A percentile compares a stretch with the other conserved stretches of the same genome.
Conservation (phyloP, 305 asterid species). For the Solanum hybrid region DNA sequence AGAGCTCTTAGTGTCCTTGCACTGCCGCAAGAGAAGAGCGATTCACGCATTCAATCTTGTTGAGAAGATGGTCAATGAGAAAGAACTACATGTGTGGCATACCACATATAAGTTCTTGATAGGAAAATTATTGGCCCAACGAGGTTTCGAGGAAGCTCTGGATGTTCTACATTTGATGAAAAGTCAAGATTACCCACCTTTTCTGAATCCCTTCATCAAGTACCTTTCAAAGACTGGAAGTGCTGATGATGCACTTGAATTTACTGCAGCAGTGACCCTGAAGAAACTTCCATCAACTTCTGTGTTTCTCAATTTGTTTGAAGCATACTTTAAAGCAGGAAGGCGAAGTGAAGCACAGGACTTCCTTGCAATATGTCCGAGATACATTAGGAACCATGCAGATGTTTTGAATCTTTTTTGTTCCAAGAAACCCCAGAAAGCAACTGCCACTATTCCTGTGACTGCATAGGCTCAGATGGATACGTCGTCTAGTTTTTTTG, state of each 20-base stretch:
- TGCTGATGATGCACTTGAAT: slow-evolving; percentile 49
- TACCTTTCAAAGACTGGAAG: slow-evolving; percentile 48
- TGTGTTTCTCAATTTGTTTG: slow-evolving; percentile 45
- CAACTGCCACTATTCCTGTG: slow-evolving; percentile 14
- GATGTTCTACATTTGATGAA: slow-evolving; percentile 56
- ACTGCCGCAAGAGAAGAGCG: slow-evolving; percentile 45
- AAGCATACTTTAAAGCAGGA: slow-evolving; percentile 51
- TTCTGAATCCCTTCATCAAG: slow-evolving; percentile 39
- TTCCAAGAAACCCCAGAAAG: slow-evolving; percentile 23
- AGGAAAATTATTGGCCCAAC: slow-evolving; percentile 38
- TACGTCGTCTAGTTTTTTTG: slow-evolving; percentile 14
- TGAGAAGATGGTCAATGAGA: slow-evolving; percentile 43
- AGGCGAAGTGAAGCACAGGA: slow-evolving; percentile 60
- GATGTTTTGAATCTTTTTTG: slow-evolving; percentile 57
- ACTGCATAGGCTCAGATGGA: slow-evolving; percentile 29
- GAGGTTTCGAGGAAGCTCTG: slow-evolving; percentile 45
- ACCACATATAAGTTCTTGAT: slow-evolving; percentile 52
- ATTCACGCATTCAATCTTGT: slow-evolving; percentile 42
- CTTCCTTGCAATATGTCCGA: slow-evolving; percentile 58
- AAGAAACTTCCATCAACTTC: slow-evolving; percentile 43
- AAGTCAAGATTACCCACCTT: slow-evolving; percentile 60
- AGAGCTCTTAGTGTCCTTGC: slow-evolving; percentile 35
- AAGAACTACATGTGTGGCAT: slow-evolving; percentile 40
- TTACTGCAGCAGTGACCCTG: slow-evolving; percentile 37
- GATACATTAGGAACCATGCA: slow-evolving; percentile 45